Evolutionary conservation across 106 monocot genomes (phyloP).

Genomic region (Chionographis japonica): DNA sequence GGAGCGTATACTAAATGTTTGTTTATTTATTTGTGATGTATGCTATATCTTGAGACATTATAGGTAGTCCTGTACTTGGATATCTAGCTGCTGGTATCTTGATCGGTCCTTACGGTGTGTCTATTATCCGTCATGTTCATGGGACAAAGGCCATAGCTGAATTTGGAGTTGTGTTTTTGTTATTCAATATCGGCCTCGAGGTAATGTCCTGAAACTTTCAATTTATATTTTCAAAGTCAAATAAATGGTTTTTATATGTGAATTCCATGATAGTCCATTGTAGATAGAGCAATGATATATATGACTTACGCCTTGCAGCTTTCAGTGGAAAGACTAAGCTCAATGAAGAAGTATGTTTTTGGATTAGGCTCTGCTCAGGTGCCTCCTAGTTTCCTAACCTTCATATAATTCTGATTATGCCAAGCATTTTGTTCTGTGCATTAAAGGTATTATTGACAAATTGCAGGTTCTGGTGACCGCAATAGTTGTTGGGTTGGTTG

Average conservation of each 20-base stretch:
- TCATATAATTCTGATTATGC: constrained; percentile 1
- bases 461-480: constrained; percentile 89
- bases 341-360: constrained; percentile 99
- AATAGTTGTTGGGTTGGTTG: constrained; percentile 57
- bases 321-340: constrained; percentile 96
- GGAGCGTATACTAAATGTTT: too few species aligned
- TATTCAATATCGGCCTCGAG: constrained; percentile 99
- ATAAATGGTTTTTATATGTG: neutral
- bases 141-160: constrained; percentile 98
- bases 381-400: constrained; percentile 8
- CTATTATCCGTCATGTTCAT: constrained; percentile 89
- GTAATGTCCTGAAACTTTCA: constrained; percentile 28
- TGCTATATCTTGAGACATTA: constrained; percentile 2
- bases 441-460: constrained; percentile 8
- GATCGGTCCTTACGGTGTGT: constrained; percentile 94
- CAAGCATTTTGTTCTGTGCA: neutral
- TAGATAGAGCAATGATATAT: constrained; percentile 5
- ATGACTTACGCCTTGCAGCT: constrained; percentile 50
- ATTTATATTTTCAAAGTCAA: neutral
- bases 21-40: neutral
- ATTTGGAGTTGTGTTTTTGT: constrained; percentile 99
- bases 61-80: constrained; percentile 83
- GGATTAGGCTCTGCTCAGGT: constrained; percentile 98
- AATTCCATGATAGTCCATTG: constrained; percentile 1
- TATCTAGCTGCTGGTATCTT: constrained; percentile 92